Evolutionary conservation across 2,329 filamentous ascomycete species (phyloP), one percentile per base, ranked within the genome.

Genomic region (Diaporthe capsici): DNA sequence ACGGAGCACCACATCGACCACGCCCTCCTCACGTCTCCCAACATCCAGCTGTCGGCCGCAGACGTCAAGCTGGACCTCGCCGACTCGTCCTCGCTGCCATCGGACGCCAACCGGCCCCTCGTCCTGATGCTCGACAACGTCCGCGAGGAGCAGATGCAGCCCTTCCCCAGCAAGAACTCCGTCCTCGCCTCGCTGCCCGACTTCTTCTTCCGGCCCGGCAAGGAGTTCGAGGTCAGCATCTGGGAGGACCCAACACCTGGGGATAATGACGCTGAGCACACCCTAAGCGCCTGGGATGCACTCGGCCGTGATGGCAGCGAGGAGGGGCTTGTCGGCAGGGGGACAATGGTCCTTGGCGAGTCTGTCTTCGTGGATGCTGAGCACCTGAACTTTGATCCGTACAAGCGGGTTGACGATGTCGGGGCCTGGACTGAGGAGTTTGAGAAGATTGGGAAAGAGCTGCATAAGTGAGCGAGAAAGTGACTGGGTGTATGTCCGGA

Each of bases 1-100:
- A 58, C 80, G 0, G 82, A 86, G 55, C 72, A 78, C 1, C 83
- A 87, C 73, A 86, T 87, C 49, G 82, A 85, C n/a, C 86, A 88
- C 75, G 81, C 86, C 57, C 83, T 88, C 31, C 80, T 84, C n/a
- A 79, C 81, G 2, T 80, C 84, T 0, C 86, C 86, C n/a, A 88
- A 87, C 77, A 84, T 77, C 31, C 70, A 75, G 42, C 60, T 72
- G 28, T 67, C 70, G 2, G 74, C 67, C 13, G 49, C 13, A 39
- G 31, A 75, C 37, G 72, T 72, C 68, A 42, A 39, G 6, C 60
- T 63, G 17, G 17, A 13, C 25, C 5, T 65, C 10, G n/a, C n/a
- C 3, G n/a, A 22, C 3, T 22, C 55, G 39, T 63, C 25, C 6
- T 25, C 49, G 12, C 34, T 47, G 82, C 13, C 80, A 81, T 4